Percentiles rank a stretch among this genome's conserved stretches.
Conservation (phyloP, 257 asterid species). For the Solanum paucissectum region DNA sequence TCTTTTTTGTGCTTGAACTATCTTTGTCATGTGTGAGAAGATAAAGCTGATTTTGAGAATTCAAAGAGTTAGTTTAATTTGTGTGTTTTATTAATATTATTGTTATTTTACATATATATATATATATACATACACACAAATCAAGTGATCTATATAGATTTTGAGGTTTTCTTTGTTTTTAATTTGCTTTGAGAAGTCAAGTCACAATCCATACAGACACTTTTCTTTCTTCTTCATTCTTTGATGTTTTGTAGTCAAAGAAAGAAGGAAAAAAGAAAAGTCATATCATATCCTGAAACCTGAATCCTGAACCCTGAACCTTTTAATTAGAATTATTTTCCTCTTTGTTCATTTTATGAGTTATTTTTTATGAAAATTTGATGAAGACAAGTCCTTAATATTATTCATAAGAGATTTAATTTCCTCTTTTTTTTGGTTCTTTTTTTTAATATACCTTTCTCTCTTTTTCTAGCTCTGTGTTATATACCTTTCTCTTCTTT, state of each 20-base stretch:
- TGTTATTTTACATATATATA: not conserved
- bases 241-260: constrained; percentile 36
- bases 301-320: constrained; percentile 1
- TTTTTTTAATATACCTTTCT: not conserved
- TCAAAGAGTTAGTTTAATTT: not conserved
- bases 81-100: not conserved
- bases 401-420: not conserved
- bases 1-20: not conserved
- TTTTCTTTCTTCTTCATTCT: constrained; percentile 19
- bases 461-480: not conserved
- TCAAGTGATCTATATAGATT: not conserved
- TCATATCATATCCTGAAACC: constrained; percentile 15
- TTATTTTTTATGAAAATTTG: constrained; percentile 1
- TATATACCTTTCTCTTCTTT: not conserved
- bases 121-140: not conserved
- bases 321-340: constrained; percentile 6
- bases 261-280: constrained; percentile 9
- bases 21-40: not conserved
- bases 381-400: constrained; percentile 36
- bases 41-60: not conserved
- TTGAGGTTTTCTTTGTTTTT: constrained; percentile 4
- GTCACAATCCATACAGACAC: constrained; percentile 55
- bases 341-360: not conserved
- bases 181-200: constrained; percentile 25
- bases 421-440: not conserved